These are phyloP conservation scores for Aspergillus tanneri DNA, from an alignment of 2,329 filamentous ascomycete species.

Conservation along the genomic window DNA sequence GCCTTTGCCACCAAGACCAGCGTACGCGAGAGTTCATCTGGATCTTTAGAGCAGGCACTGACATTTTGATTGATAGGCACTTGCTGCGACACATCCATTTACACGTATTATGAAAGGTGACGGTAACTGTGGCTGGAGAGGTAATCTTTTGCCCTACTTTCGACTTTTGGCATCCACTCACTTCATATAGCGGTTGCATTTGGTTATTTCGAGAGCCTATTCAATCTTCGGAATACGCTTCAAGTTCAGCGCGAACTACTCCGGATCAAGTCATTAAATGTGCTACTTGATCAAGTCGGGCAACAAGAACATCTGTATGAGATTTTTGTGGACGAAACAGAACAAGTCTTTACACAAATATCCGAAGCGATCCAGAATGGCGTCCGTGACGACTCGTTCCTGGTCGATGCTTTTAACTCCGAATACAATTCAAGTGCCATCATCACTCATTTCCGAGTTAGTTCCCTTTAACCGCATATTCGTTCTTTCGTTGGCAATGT, in stretches of 20 bases:
- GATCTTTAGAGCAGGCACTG: constrained; percentile 8
- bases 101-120: constrained; percentile 88
- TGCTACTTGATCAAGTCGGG: constrained; percentile 67
- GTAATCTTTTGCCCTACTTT: constrained; percentile 56
- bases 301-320: constrained; percentile 70
- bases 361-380: constrained; percentile 55
- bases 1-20: constrained; percentile 83
- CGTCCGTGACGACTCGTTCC: constrained; percentile 57
- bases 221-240: constrained; percentile 63
- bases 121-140: constrained; percentile 97
- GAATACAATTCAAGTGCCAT: constrained; percentile 66
- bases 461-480: constrained; percentile 18
- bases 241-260: constrained; percentile 69
- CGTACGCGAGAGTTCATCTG: constrained; percentile 49
- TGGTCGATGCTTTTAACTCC: constrained; percentile 74
- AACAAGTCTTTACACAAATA: constrained; percentile 65
- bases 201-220: constrained; percentile 84
- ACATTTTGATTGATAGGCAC: constrained; percentile 56
- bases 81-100: constrained; percentile 80
- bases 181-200: constrained; percentile 74
- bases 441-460: constrained; percentile 75
- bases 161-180: constrained; percentile 15
- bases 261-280: constrained; percentile 69
- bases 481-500: too few species aligned
- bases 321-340: constrained; percentile 77